A percentile compares a stretch with the other conserved stretches of the same genome.
Evolutionary conservation across 2,329 filamentous ascomycete genomes (phyloP).

Genomic region (Stemphylium vesicarium): DNA sequence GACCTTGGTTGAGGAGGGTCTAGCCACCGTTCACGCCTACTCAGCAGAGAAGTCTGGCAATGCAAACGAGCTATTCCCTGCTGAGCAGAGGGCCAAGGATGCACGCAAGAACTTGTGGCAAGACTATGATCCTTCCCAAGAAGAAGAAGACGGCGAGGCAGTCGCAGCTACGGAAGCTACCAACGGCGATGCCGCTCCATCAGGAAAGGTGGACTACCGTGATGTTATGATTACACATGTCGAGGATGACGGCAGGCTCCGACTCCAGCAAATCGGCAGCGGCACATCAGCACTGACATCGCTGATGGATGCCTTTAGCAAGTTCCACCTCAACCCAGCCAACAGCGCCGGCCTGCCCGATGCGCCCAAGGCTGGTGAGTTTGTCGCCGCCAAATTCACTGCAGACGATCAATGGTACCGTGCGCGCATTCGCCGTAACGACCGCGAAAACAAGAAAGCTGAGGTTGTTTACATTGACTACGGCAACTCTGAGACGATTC

Average conservation of each 20-base stretch:
- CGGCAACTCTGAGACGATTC: conserved; percentile 87
- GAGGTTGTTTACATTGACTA: conserved; percentile 97
- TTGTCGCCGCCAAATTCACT: conserved; percentile 88
- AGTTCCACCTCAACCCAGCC: conserved; percentile 84
- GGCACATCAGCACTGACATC: conserved; percentile 85
- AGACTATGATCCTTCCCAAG: conserved; percentile 90
- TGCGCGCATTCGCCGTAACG: conserved; percentile 87
- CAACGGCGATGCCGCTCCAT: conserved; percentile 61
- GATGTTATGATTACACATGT: conserved; percentile 93
- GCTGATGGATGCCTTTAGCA: conserved; percentile 88
- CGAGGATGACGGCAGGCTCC: conserved; percentile 80
- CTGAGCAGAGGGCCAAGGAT: conserved; percentile 89
- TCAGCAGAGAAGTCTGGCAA: conserved; percentile 96
- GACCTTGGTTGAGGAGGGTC: conserved; percentile 87
- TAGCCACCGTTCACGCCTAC: conserved; percentile 90
- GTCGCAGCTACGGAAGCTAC: conserved; percentile 54
- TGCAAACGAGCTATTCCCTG: conserved; percentile 82
- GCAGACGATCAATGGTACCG: conserved; percentile 95
- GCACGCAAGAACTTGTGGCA: conserved; percentile 88
- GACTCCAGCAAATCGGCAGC: conserved; percentile 87
- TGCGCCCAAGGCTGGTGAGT: conserved; percentile 87
- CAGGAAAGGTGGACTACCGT: conserved; percentile 85
- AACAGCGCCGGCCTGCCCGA: conserved; percentile 76
- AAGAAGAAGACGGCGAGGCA: conserved; percentile 66
- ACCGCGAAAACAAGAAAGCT: conserved; percentile 82